Base-by-base conservation (phyloP, 225 moss, liverwort and hornwort species). In the Sphagnum contortum region DNA sequence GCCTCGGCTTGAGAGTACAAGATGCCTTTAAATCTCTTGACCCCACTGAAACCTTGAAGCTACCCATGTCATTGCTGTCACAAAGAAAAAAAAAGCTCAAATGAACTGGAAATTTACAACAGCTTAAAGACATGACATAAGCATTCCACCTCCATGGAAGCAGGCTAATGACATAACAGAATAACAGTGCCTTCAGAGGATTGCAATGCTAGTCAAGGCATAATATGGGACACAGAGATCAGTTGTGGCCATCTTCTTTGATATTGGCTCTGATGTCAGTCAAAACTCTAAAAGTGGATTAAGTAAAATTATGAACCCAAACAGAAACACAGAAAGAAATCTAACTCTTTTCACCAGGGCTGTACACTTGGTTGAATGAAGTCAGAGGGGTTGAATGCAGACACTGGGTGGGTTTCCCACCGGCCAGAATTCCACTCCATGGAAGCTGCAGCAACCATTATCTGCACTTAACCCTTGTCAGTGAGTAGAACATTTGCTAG, bases 371-470 rank as follows among this genome's bases (percentile, higher is more conserved):
- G 29, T 29, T 58, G 58, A 58, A 58, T 58, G 29, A 13, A 58
- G 58, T 58, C 6, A 53, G 53, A 53, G 53, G 10, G 6, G 53
- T 53, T 53, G 53, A 53, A 6, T 53, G 53, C 44, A 44, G 12
- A 58, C 58, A 58, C 58, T 13, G 58, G 12, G 58, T 57, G 54
- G 14, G 64, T 50, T 61, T 70, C 67, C 61, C 61, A 60, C 57
- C 55, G 48, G 65, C 57, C 60, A 59, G 60, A 55, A 64, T 45
- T 47, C 60, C 69, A 49, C 63, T 50, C 49, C 63, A 64, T 64
- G 49, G 59, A 55, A 77, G 65, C 62, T 63, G 66, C 66, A 74
- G 55, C 57, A 59, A 59, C 47, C 67, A 67, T 5, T 57, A 58
- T 57, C 59, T n/a, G 59, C 67, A 59, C 49, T 67, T 13, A 49